Conservation (phyloP, 169 alveolate genomes). For the Plasmodium vivax region DNA sequence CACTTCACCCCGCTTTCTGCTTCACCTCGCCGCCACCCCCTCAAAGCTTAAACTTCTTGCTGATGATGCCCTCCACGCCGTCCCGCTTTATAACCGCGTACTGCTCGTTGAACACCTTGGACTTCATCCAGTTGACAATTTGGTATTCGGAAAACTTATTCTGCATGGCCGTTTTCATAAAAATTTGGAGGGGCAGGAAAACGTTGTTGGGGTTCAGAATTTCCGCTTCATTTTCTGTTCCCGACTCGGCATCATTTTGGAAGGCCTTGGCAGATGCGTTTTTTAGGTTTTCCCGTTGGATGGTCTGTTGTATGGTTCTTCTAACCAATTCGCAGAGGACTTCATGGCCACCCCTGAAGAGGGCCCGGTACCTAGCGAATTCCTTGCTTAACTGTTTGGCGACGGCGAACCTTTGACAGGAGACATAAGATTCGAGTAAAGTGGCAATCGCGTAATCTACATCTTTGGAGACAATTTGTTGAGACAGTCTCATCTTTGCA, state of each 20-base stretch:
- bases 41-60: slow-evolving; percentile 73
- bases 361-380: slow-evolving; percentile 87
- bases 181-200: slow-evolving; percentile 66
- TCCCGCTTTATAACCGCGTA: slow-evolving; percentile 76
- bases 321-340: slow-evolving; percentile 84
- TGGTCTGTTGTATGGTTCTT: slow-evolving; percentile 81
- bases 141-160: slow-evolving; percentile 84
- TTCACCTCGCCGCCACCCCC: background rate
- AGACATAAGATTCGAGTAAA: slow-evolving; percentile 95
- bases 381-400: slow-evolving; percentile 91
- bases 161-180: slow-evolving; percentile 81
- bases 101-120: slow-evolving; percentile 80
- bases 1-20: background rate
- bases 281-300: slow-evolving; percentile 77
- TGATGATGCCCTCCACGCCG: slow-evolving; percentile 79
- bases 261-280: slow-evolving; percentile 73
- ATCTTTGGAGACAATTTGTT: slow-evolving; percentile 94
- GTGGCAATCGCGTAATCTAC: slow-evolving; percentile 97
- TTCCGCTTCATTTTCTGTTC: slow-evolving; percentile 74
- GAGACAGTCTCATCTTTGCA: slow-evolving; percentile 97
- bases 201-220: slow-evolving; percentile 72
- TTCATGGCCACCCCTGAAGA: slow-evolving; percentile 89
- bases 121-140: slow-evolving; percentile 84
- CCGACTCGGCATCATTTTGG: slow-evolving; percentile 78
- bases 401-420: slow-evolving; percentile 95